phyloP scores from a whole-genome alignment of 345 rosid species.

The Heritiera littoralis region DNA sequence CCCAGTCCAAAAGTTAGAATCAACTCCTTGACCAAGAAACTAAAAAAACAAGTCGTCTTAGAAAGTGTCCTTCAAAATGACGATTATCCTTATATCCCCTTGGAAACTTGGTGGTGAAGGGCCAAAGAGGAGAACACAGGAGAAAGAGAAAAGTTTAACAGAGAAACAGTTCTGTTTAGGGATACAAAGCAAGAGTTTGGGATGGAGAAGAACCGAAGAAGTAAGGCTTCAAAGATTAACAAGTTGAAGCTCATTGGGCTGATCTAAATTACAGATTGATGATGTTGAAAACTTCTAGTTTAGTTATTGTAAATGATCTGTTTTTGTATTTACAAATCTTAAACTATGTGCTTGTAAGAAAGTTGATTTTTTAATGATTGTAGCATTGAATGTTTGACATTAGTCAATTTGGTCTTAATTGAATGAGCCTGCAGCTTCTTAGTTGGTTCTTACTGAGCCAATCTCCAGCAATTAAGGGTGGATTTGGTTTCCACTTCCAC shows the following conservation, averaged over 20 bases:
- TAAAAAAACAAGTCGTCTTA: neutral
- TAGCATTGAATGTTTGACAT: no score
- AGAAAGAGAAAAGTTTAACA: neutral
- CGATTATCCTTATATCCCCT: neutral
- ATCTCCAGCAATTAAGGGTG: no score
- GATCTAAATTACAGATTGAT: neutral
- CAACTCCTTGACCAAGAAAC: conserved; percentile 9
- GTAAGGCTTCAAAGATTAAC: neutral
- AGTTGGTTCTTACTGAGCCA: no score
- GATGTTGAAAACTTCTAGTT: neutral
- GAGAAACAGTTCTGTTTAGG: neutral
- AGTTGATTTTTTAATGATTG: neutral
- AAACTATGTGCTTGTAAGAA: neutral
- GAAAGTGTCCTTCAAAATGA: neutral
- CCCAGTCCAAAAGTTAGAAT: conserved; percentile 4
- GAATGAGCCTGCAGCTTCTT: no score
- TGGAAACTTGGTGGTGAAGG: neutral
- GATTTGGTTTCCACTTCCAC: no score
- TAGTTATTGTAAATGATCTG: neutral
- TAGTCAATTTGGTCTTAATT: no score
- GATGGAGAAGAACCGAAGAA: neutral
- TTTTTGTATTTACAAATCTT: neutral
- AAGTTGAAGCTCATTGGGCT: neutral
- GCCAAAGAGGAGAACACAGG: neutral
- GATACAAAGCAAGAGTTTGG: neutral